Evolutionary conservation across 2,329 filamentous ascomycete species (phyloP), one percentile per base, ranked within the genome.

Genomic region (Fusarium setosum): DNA sequence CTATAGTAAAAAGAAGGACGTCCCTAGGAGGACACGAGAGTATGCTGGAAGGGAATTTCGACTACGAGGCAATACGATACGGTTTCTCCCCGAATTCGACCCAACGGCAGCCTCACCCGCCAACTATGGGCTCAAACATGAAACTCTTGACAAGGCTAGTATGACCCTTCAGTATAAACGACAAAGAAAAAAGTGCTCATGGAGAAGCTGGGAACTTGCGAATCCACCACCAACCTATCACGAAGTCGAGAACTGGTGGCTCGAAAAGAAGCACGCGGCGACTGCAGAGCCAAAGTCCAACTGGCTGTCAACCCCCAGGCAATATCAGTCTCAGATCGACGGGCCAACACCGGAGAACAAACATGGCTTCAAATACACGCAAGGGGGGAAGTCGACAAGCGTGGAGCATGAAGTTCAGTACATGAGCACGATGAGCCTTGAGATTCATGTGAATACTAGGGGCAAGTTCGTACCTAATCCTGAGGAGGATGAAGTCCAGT

Each of bases 361-460:
- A 61, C 85, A 95, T 74, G 93, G 91, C 0, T 95, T 94, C 81
- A 96, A 94, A 74, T 97, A 92, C 75, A 93, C 91, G 0, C 93
- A 94, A 68, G 92, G 90, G 73, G 84, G 86, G 62, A 88, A 89
- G 67, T 90, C 90, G 2, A 92, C 90, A 0, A 93, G 89, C 67
- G 89, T 96, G 17, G 88, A 93, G 72, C 92, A 95, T 67, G 93
- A 96, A 75, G 89, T 88, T 4, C 92, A 96, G 69, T 97, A 97
- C 75, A 98, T 99, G 96, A 97, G 92, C 69, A 93, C 91, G 17
- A 94, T 99, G 92, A 96, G 94, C 68, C 79, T 99, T 7, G 96
- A 99, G 75, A 81, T 98, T 5, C 95, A 99, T 74, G 90, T 96
- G 63, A 97, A 97, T 70, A 96, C 92, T 5, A 86, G 95, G 56